Evolutionary conservation across 768 basidiomycete genomes (phyloP), one percentile per base, ranked within the genome.

Genomic region (Mycena alexandri): DNA sequence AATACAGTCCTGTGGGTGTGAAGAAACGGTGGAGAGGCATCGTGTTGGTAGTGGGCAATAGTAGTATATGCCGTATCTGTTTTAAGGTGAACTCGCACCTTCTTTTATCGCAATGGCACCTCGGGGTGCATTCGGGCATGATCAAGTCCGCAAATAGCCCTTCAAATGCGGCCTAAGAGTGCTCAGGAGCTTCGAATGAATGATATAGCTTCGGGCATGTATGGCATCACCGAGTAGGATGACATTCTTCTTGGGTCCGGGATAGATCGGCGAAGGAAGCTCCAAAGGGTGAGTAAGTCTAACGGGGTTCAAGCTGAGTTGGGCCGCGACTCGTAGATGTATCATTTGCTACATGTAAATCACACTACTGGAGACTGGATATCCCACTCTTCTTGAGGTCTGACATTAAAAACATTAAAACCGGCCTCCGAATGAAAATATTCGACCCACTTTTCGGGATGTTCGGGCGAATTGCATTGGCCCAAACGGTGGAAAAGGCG

Each of bases 401-500:
- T 75, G 29, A n/a, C 16, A 24, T 4, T 25, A 5, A 34, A 5
- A n/a, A 33, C 10, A 41, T 42, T 10, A 53, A 33, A 3, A 34
- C 9, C 22, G 17, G 16, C 34, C 7, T 36, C 34, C 8, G 33
- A 16, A 0, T 36, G 17, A 16, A 36, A 36, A 5, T 17, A 61
- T 13, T 5, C 17, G 38, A 64, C 73, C 10, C 53, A 75, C 76
- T 24, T 34, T 50, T 71, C 22, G 81, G 81, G 42, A 83, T 83
- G 60, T 83, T 79, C 5, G 81, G 81, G 36, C 80, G 72, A 19
- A 83, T 69, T 17, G 79, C 76, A 33, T 71, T 69, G 10, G 75
- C 71, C 81, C 81, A 83, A 2, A 83, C 79, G 17, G 79, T 82
- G 21, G 75, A 46, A 65, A 81, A 83, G 0, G 78, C 81, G 50